Base-by-base conservation (phyloP, 2,329 filamentous ascomycete species). In the Botrytis aclada region DNA sequence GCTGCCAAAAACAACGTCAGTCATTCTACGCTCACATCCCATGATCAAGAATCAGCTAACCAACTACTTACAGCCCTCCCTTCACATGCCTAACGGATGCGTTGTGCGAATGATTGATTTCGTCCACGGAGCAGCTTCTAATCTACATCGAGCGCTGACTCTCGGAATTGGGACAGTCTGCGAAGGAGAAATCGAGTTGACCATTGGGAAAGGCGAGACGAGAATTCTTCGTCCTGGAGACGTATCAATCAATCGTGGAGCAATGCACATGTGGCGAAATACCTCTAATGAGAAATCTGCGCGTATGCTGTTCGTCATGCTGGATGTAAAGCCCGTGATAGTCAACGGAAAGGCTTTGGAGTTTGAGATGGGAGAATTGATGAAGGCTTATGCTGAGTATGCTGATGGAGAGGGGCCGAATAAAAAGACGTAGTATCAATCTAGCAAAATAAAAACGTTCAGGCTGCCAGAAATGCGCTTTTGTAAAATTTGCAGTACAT, bases 31-130 rank as follows among this genome's bases (percentile, higher is more conserved):
- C 37, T 39, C 37, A 39, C 37, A 39, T 39, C 37, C 37, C 37
- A 39, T 39, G 37, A 39, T 39, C 37, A 39, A 39, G 5, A 39
- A 39, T 39, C 37, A 39, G 37, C 37, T 39, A 39, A 39, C 37
- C 37, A 39, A 39, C 37, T 39, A 39, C 37, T 9, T 9, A 70
- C 63, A 73, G 71, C 75, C 74, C 5, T 56, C 73, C 14, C 47
- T 76, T 25, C 66, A 73, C 20, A 54, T 69, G 45, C 29, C 72
- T 56, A 64, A 72, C 54, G 75, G 75, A 5, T 56, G 61, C 32
- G 51, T 76, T 3, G 51, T 73, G 4, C 74, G 75, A 32, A 34
- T 70, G 47, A 72, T 76, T n/a, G 75, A 76, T 39, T 73, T 76
- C 32, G 72, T 32, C 1, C 75, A 74, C 18, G 60, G 62, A 12